Evolutionary conservation across 2,329 filamentous ascomycete genomes (phyloP).

Genomic region (Penicillium expansum): DNA sequence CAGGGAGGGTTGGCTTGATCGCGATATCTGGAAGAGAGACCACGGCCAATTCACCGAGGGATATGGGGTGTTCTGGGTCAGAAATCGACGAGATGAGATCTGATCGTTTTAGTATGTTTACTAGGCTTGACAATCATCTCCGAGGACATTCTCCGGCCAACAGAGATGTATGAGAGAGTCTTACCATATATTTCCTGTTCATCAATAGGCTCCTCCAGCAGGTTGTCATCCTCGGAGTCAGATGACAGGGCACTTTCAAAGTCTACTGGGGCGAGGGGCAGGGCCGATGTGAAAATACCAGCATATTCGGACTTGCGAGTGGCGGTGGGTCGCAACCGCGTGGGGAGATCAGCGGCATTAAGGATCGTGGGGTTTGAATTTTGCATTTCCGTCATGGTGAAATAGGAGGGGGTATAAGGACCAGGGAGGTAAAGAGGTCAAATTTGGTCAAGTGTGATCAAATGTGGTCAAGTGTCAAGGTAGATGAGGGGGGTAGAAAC

Average conservation of each 20-base stretch:
- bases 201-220: constrained; percentile 78
- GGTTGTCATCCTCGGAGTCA: constrained; percentile 54
- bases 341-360: constrained; percentile 82
- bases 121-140: neutral
- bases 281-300: constrained; percentile 53
- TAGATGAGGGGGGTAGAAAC: constrained; percentile 5
- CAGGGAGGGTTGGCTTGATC: constrained; percentile 66
- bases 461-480: neutral
- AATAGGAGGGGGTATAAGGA: neutral
- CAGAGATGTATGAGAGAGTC: neutral
- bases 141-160: too few relatives aligned
- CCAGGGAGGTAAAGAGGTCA: neutral
- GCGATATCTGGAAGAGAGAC: constrained; percentile 94
- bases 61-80: constrained; percentile 93
- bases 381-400: constrained; percentile 36
- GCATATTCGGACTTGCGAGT: constrained; percentile 42
- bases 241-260: constrained; percentile 34
- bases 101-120: constrained; percentile 38
- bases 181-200: constrained; percentile 94
- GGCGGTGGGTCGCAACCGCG: constrained; percentile 55
- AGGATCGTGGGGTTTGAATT: constrained; percentile 87
- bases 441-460: neutral
- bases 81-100: constrained; percentile 93
- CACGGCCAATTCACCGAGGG: constrained; percentile 86
- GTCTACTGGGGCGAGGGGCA: constrained; percentile 49